Conservation (phyloP, 2,329 filamentous ascomycete species). For the Tolypocladium tundrense region DNA sequence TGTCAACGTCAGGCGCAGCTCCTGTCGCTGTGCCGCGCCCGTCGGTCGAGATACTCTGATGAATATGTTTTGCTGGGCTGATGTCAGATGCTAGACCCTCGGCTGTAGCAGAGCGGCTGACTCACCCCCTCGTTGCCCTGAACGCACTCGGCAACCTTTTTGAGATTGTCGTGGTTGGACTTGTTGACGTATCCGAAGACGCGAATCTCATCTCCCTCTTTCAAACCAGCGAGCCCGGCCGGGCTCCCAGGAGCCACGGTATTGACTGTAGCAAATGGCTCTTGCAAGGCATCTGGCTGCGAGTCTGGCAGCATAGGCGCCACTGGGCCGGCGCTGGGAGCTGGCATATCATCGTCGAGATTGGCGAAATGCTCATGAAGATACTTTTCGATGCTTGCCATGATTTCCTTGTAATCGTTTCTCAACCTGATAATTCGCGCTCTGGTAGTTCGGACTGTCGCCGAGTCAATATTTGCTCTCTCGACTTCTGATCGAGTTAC, state of each 20-base stretch:
- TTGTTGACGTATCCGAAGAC: constrained; percentile 78
- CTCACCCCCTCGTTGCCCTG: constrained; percentile 82
- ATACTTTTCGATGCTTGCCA: constrained; percentile 71
- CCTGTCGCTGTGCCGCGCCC: constrained; percentile 31
- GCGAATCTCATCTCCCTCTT: constrained; percentile 68
- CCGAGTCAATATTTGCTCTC: constrained; percentile 3
- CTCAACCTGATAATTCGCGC: constrained; percentile 79
- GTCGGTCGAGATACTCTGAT: constrained; percentile 53
- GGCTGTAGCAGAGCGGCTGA: constrained; percentile 12
- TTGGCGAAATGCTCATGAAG: constrained; percentile 88
- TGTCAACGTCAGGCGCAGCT: constrained; percentile 61
- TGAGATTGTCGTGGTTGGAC: constrained; percentile 76
- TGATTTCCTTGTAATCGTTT: constrained; percentile 89
- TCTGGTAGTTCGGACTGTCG: constrained; percentile 78
- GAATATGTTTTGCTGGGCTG: constrained; percentile 51
- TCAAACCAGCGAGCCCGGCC: constrained; percentile 71
- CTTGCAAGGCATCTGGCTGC: constrained; percentile 13
- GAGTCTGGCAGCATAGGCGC: constrained; percentile 22
- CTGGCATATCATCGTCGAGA: constrained; percentile 35
- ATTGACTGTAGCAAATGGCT: constrained; percentile 80
- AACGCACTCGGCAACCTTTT: constrained; percentile 80
- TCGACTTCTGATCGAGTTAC: neutral
- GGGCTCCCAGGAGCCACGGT: constrained; percentile 69
- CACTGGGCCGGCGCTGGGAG: constrained; percentile 8
- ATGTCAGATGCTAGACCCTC: constrained; percentile 12